phyloP scores from a whole-genome alignment of 768 basidiomycete species.

The Leccinum variicolor region DNA sequence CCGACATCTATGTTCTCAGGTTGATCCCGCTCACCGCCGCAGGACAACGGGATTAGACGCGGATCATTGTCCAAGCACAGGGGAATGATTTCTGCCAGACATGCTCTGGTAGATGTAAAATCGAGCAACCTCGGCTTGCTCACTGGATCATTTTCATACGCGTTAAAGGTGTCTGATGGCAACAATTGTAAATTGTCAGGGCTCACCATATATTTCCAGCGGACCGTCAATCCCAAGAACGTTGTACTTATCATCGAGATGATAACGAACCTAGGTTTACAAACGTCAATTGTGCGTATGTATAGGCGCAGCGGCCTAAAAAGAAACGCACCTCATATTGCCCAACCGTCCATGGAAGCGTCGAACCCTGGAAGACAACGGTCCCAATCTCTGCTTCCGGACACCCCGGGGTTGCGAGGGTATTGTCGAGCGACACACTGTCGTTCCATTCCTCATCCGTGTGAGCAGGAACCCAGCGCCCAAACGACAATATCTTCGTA shows the following conservation, averaged over 20 bases:
- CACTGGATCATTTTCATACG: slow-evolving; percentile 42
- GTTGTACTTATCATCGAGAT: slow-evolving; percentile 97
- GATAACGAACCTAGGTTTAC: slow-evolving; percentile 69
- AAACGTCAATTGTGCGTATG: neutral
- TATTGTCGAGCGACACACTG: slow-evolving; percentile 58
- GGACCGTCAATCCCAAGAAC: slow-evolving; percentile 86
- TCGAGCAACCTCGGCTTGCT: slow-evolving; percentile 62
- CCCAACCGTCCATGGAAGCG: slow-evolving; percentile 83
- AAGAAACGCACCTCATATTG: slow-evolving; percentile 61
- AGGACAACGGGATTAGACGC: slow-evolving; percentile 71
- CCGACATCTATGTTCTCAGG: slow-evolving; percentile 4
- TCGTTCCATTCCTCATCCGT: slow-evolving; percentile 88
- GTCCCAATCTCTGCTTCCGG: slow-evolving; percentile 55
- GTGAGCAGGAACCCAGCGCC: slow-evolving; percentile 91
- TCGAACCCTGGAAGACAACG: slow-evolving; percentile 73
- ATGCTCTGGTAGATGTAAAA: slow-evolving; percentile 60
- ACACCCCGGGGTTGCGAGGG: slow-evolving; percentile 32
- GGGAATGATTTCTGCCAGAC: slow-evolving; percentile 74
- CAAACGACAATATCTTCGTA: slow-evolving; percentile 80
- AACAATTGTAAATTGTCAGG: neutral
- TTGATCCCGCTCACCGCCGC: slow-evolving; percentile 38
- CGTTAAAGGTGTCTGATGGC: neutral
- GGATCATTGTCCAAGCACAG: slow-evolving; percentile 87
- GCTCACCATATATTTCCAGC: slow-evolving; percentile 84
- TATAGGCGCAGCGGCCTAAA: neutral